Evolutionary conservation across 306 rosid species (phyloP).

Genomic region (Oxytropis ochrocephala): DNA sequence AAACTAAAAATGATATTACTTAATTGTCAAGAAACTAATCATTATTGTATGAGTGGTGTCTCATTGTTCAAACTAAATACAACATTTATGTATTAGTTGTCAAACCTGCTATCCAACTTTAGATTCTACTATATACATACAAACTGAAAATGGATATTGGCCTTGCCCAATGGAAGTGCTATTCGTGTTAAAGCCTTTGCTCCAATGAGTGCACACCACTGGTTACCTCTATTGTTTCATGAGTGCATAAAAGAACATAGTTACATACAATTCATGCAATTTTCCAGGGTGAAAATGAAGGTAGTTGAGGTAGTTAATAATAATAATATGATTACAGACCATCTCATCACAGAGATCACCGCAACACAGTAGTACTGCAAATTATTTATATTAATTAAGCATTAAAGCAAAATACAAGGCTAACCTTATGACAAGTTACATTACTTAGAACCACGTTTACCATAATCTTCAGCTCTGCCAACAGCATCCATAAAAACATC

Average conservation of each 20-base stretch:
- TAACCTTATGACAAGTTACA: neutral
- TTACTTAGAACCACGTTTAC: conserved; percentile 32
- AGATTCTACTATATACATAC: neutral
- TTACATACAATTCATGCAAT: neutral
- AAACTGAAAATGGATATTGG: neutral
- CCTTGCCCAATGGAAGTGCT: neutral
- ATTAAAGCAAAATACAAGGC: neutral
- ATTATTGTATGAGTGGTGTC: neutral
- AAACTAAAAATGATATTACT: neutral
- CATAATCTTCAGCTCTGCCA: conserved; percentile 54
- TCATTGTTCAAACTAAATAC: neutral
- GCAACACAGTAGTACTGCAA: neutral
- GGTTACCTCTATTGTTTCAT: neutral
- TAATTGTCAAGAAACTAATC: neutral
- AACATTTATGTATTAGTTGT: neutral
- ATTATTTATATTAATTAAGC: neutral
- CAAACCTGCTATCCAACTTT: neutral
- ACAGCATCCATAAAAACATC: conserved; percentile 66
- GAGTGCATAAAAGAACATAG: neutral
- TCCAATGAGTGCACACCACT: neutral
- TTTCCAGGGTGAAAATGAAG: neutral
- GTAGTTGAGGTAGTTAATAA: neutral
- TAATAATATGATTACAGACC: neutral
- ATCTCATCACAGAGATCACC: conserved; percentile 2
- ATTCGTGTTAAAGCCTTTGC: neutral